Evolutionary conservation across 768 basidiomycete species (phyloP), one percentile per base, ranked within the genome.

Genomic region (Flagelloscypha sp.): DNA sequence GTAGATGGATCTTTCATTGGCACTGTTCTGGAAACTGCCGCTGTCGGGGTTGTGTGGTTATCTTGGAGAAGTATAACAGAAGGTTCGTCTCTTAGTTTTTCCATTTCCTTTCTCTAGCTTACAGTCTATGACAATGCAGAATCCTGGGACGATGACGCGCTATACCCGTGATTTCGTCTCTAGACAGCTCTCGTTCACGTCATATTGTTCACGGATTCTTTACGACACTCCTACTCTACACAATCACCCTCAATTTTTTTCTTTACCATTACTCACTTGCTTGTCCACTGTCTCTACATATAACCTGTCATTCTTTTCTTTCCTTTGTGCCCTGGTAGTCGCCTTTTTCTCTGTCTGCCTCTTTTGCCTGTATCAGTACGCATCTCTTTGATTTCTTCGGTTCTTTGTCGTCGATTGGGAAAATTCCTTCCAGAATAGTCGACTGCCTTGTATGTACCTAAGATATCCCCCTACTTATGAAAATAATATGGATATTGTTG

Each of bases 1-100:
- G 62, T 95, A 13, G 94, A 97, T 57, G 87, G 86, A 4, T 78
- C 82, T 3, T 94, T 95, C 55, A 54, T 95, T 17, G 82, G 86
- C 1, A 93, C 93, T 0, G 35, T 92, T 4, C 63, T 94, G 30
- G 87, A 94, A 52, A 86, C 86, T 0, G 77, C 72, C 1, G 60
- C 83, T 0, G 75, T 94, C 1, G 70, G 63, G 8, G 59, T 74
- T 3, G 43, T 94, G 13, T 90, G 74, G 54, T 52, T 79, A 11
- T 88, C 75, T n/a, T 94, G 92, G 92, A 66, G 67, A 56, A 79
- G 79, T 53, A 87, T 92, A 38, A 92, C 89, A 12, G 89, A 93
- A 76, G 85, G 86, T 79, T 39, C 33, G 72, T 62, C 4, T 7
- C 34, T 13, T 1, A 27, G 17, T 17, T 27, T 5, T 21, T 15